These are phyloP conservation scores for Neonectria hederae DNA, from an alignment of 2,329 filamentous ascomycete genomes.

Conservation along the genomic window DNA sequence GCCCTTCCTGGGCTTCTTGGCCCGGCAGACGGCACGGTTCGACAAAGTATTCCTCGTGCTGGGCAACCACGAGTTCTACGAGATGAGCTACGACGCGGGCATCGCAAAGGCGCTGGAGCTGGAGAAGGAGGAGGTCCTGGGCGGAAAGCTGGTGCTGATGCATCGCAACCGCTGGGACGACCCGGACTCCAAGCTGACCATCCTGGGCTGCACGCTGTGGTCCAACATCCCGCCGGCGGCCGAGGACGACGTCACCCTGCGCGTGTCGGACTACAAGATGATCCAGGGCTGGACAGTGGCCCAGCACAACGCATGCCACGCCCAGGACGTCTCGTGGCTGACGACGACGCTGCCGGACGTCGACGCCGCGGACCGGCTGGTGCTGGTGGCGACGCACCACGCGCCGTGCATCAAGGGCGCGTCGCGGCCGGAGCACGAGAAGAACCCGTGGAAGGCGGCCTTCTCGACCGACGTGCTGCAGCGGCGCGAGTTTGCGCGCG, in stretches of 20 bases:
- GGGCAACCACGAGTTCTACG: slow-evolving; percentile 66
- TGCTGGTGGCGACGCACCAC: slow-evolving; percentile 67
- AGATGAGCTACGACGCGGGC: slow-evolving; percentile 50
- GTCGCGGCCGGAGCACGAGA: slow-evolving; percentile 58
- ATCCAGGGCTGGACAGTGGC: slow-evolving; percentile 62
- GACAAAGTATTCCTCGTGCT: slow-evolving; percentile 58
- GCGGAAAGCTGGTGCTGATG: slow-evolving; percentile 54
- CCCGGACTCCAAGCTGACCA: slow-evolving; percentile 53
- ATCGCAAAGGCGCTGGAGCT: slow-evolving; percentile 51
- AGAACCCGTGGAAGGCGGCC: slow-evolving; percentile 57
- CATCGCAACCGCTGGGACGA: slow-evolving; percentile 54
- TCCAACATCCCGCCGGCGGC: slow-evolving; percentile 56
- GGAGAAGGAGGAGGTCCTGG: slow-evolving; percentile 49
- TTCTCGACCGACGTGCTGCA: slow-evolving; percentile 61
- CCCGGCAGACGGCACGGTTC: slow-evolving; percentile 52
- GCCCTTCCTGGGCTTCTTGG: slow-evolving; percentile 55
- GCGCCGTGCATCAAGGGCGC: slow-evolving; percentile 61
- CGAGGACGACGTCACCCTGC: slow-evolving; percentile 51
- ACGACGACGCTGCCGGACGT: slow-evolving; percentile 47
- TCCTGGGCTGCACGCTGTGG: slow-evolving; percentile 69
- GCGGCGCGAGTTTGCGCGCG: slow-evolving; percentile 43
- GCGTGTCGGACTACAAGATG: slow-evolving; percentile 62
- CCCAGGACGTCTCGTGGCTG: slow-evolving; percentile 62
- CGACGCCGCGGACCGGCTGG: slow-evolving; percentile 29
- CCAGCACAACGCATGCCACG: slow-evolving; percentile 59